Percentiles rank a stretch among this genome's conserved stretches.
phyloP scores from a whole-genome alignment of 352 stramenopile genomes.

The Globisporangium camurandrum region DNA sequence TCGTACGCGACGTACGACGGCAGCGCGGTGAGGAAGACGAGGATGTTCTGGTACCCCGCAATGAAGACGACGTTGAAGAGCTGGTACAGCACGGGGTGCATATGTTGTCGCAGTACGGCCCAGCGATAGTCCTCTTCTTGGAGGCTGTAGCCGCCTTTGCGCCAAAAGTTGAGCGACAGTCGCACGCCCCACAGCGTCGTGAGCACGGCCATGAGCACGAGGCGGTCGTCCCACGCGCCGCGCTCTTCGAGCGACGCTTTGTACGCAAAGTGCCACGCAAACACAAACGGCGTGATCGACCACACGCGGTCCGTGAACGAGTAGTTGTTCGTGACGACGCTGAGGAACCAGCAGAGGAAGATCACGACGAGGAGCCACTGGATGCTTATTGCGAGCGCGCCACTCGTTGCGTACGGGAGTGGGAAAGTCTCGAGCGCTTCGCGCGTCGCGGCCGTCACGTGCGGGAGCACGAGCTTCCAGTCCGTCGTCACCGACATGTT shows the following conservation, averaged over 20 bases:
- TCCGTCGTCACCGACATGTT: constrained; percentile 17
- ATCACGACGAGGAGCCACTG: constrained; percentile 37
- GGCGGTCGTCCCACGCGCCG: constrained; percentile 37
- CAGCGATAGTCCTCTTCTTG: constrained; percentile 91
- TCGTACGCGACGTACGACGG: constrained; percentile 66
- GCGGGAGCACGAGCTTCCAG: constrained; percentile 22
- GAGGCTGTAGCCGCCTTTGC: constrained; percentile 87
- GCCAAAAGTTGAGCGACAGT: constrained; percentile 89
- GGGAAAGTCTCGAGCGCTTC: constrained; percentile 27
- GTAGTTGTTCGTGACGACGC: constrained; percentile 81
- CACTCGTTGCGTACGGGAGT: constrained; percentile 29
- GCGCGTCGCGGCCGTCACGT: constrained; percentile 20
- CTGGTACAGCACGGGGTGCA: constrained; percentile 82
- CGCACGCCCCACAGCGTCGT: constrained; percentile 82
- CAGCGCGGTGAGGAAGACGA: constrained; percentile 74
- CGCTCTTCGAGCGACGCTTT: constrained; percentile 52
- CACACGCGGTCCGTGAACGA: constrained; percentile 91
- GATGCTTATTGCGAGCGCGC: constrained; percentile 31
- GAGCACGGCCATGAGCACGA: constrained; percentile 75
- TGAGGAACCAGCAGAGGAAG: constrained; percentile 48
- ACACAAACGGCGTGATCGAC: constrained; percentile 85
- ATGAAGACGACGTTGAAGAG: constrained; percentile 91
- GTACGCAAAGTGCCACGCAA: constrained; percentile 75
- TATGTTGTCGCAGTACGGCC: constrained; percentile 65
- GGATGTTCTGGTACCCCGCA: constrained; percentile 81